Evolutionary conservation across 768 basidiomycete genomes (phyloP), one percentile per base, ranked within the genome.

Genomic region (Mrakia gelida): DNA sequence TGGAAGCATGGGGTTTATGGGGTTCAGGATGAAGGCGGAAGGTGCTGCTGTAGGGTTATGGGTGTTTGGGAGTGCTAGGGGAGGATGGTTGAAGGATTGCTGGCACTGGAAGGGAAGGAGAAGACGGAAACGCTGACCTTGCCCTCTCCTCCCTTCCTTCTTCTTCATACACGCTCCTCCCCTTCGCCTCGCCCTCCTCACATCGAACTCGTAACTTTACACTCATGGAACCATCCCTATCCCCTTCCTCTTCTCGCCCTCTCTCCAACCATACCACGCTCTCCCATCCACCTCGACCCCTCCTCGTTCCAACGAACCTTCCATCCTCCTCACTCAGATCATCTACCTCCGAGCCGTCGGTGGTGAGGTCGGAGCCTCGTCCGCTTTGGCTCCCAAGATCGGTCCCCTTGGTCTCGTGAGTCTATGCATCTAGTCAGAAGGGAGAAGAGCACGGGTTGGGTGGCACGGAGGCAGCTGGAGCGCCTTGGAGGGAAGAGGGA

Each of bases 321-420:
- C 61, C 23, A 3, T 41, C 18, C 65, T 8, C 38, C 38, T 26
- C 59, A 2, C 15, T 13, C 70, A 85, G 89, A 93, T 97, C 87
- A 97, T 98, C 89, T 94, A 95, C 90, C 92, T 98, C 85, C 90
- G 96, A 82, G 94, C 94, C 74, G 97, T 94, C 75, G 97, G 97
- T 87, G 97, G 97, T 89, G 97, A 98, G 88, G 94, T 98, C 84
- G 97, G 96, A 88, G 93, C 97, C 79, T 98, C 96, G 10, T 95
- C 97, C 79, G 95, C 97, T 79, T 90, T 99, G 80, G 97, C 97
- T 73, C 97, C 97, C 80, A 99, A 99, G 90, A 98, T 99, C 85
- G 97, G 97, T 90, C 97, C 97, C 87, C 91, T 99, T 81, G 96
- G 96, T 92, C 88, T 99, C 85, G 96, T 98, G 85, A 83, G 95